phyloP scores from a whole-genome alignment of 2,329 filamentous ascomycete species.

The Falciphora oryzae region DNA sequence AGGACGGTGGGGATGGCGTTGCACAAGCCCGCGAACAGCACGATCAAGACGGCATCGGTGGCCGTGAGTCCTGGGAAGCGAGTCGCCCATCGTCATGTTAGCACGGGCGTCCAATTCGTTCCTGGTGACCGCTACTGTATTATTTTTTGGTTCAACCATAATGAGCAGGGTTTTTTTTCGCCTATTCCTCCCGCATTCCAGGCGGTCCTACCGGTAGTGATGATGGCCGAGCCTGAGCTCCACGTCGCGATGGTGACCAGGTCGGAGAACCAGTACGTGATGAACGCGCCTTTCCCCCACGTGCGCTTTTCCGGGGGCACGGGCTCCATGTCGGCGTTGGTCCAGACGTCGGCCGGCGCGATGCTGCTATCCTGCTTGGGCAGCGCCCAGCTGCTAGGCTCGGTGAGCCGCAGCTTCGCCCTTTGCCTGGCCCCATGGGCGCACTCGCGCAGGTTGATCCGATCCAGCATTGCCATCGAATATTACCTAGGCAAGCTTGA shows the following conservation, averaged over 20 bases:
- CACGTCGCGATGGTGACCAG: constrained; percentile 22
- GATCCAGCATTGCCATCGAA: background rate
- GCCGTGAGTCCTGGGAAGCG: constrained; percentile 19
- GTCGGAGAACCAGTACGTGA: constrained; percentile 24
- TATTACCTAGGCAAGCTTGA: no score
- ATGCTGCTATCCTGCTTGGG: constrained; percentile 26
- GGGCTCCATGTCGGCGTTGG: constrained; percentile 29
- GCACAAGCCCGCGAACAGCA: constrained; percentile 54
- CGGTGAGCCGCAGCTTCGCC: constrained; percentile 17
- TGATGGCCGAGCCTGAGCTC: constrained; percentile 20
- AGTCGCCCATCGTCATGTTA: no score
- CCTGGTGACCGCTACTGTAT: no score
- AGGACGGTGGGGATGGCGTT: constrained; percentile 48
- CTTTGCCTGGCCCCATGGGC: constrained; percentile 16
- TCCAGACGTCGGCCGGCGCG: constrained; percentile 26
- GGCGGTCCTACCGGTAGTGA: constrained; percentile 10
- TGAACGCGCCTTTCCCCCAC: constrained; percentile 23
- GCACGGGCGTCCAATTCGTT: no score
- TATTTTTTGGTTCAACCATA: no score
- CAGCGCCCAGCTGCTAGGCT: constrained; percentile 22
- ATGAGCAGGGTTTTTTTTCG: no score
- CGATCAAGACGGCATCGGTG: constrained; percentile 43
- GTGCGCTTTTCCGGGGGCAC: constrained; percentile 31
- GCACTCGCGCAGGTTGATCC: constrained; percentile 1
- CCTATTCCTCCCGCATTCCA: no score